phyloP scores from a whole-genome alignment of 2,329 filamentous ascomycete species.

The Fusarium napiforme region DNA sequence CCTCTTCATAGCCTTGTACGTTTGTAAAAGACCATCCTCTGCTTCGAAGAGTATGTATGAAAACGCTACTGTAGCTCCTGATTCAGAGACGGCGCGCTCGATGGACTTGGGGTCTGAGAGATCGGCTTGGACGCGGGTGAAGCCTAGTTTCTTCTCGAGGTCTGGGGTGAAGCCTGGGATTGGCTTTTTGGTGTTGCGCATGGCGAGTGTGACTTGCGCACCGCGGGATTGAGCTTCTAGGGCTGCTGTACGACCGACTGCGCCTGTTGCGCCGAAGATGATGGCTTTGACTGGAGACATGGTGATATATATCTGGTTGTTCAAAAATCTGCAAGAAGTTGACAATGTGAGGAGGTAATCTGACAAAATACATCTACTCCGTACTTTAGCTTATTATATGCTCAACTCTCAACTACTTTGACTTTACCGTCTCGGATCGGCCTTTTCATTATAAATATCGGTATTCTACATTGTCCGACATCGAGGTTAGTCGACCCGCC shows the following conservation, averaged over 20 bases:
- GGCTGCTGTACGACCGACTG: constrained; percentile 16
- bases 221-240: constrained; percentile 18
- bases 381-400: no score
- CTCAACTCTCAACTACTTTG: no score
- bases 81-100: constrained; percentile 2
- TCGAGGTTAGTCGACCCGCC: background rate
- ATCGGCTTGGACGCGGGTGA: constrained; percentile 19
- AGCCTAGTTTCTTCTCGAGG: background rate
- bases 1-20: constrained; percentile 8
- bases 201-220: constrained; percentile 9
- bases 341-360: no score
- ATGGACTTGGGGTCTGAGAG: constrained; percentile 15
- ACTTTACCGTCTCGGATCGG: no score
- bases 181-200: constrained; percentile 9
- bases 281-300: constrained; percentile 19
- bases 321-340: no score
- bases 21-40: constrained; percentile 1
- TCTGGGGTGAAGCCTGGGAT: constrained; percentile 3
- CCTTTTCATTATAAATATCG: background rate
- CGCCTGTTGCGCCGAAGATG: constrained; percentile 24
- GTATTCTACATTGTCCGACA: background rate
- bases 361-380: no score
- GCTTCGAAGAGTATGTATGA: constrained; percentile 13
- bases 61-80: constrained; percentile 13
- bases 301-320: no score